Evolutionary conservation across 306 rosid genomes (phyloP), one percentile per base, ranked within the genome.

Genomic region (Bauhinia variegata): DNA sequence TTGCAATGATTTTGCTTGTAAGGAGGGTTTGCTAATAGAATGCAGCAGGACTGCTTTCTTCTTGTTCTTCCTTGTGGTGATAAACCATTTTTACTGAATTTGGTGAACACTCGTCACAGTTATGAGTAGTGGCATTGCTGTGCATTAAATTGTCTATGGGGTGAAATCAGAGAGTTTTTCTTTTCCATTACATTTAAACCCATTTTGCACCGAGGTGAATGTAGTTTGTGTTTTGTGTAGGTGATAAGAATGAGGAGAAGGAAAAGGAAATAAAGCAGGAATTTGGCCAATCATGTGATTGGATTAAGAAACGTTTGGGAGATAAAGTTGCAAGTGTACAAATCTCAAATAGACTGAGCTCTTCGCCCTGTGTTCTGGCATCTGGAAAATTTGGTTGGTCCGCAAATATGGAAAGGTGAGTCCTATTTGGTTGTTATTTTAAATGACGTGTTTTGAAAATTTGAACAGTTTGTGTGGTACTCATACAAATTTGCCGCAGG

Each of bases 381-480:
- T 83, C 99, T 44, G 99, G 99, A 78, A 90, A 86, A 81, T 90
- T 90, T 60, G 99, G 99, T 72, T 95, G 99, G 99, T 95, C 97
- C 63, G 99, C 97, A 53, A 95, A 95, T 80, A 95, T 95, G 99
- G 99, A 95, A 76, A 95, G 96, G 97, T 85, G 50, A 48, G 63
- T 37, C 57, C 67, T 77, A 48, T 59, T 23, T 23, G 28, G 28
- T 1, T 23, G 11, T 52, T 48, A 12, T 23, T 68, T 10, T 32
- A 46, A 58, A n/a, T 60, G 16, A 46, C 5, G 49, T 37, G 47
- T 70, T 48, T 39, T 65, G 68, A 8, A 44, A 38, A 43, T 39
- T 56, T 15, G 38, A 37, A 33, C 50, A 38, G 2, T 58, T 15
- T 34, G 34, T 34, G 34, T 33, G 14, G 28, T 58, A 31, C 67